Percentiles rank a stretch among this genome's conserved stretches.
These are phyloP conservation scores for Trifolium subterraneum DNA, from an alignment of 306 rosid genomes.

Conservation along the genomic window DNA sequence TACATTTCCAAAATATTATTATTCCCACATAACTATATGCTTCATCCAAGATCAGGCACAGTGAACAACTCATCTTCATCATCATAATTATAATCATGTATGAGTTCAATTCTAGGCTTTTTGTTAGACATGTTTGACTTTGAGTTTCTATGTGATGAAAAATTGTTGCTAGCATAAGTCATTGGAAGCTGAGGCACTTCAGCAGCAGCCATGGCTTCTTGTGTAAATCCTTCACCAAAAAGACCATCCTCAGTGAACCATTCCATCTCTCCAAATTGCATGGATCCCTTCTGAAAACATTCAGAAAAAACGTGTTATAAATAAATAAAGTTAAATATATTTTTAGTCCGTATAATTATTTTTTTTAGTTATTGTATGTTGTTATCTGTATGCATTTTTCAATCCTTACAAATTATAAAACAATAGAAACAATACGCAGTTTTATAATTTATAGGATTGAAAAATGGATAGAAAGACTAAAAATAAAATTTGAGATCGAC, in stretches of 20 bases:
- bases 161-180: slow-evolving; percentile 52
- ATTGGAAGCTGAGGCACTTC: slow-evolving; percentile 93
- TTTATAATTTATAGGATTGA: too few relatives aligned
- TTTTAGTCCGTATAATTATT: too few relatives aligned
- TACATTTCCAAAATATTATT: slow-evolving; percentile 24
- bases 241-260: slow-evolving; percentile 80
- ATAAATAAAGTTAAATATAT: not conserved
- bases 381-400: too few relatives aligned
- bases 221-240: slow-evolving; percentile 71
- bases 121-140: slow-evolving; percentile 68
- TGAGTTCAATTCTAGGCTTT: slow-evolving; percentile 73
- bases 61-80: slow-evolving; percentile 89
- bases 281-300: slow-evolving; percentile 59
- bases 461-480: not conserved
- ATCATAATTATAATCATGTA: slow-evolving; percentile 43
- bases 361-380: too few relatives aligned
- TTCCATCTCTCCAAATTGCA: slow-evolving; percentile 85
- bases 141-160: slow-evolving; percentile 53
- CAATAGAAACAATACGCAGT: not conserved
- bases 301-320: not conserved
- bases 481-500: not conserved
- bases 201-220: slow-evolving; percentile 81
- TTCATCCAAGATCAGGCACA: slow-evolving; percentile 94
- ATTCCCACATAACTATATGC: not conserved
- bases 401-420: not conserved